Evolutionary conservation across 2,329 filamentous ascomycete genomes (phyloP).

Genomic region (Graphium sp.): DNA sequence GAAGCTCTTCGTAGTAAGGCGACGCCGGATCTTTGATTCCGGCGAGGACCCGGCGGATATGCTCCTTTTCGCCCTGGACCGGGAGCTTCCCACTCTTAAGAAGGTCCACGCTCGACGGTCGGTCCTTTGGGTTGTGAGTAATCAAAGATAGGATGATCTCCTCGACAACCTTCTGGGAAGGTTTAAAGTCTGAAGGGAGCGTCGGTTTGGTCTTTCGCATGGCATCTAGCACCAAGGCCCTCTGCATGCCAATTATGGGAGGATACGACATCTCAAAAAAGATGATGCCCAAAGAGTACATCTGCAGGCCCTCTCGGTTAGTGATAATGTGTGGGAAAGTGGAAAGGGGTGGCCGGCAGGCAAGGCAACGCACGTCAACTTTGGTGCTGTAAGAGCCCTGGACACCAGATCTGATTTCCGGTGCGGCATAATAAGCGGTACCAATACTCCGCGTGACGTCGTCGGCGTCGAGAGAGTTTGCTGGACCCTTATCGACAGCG

Average conservation of each 20-base stretch:
- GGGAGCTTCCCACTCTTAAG: slow-evolving; percentile 76
- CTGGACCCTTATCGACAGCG: slow-evolving; percentile 34
- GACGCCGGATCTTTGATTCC: slow-evolving; percentile 69
- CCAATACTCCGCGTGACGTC: slow-evolving; percentile 58
- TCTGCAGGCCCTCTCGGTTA: slow-evolving; percentile 24
- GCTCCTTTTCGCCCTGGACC: slow-evolving; percentile 83
- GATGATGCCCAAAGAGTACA: slow-evolving; percentile 95
- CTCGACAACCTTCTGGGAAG: slow-evolving; percentile 54
- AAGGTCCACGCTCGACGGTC: slow-evolving; percentile 69
- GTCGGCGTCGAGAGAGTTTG: slow-evolving; percentile 24
- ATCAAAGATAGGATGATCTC: slow-evolving; percentile 68
- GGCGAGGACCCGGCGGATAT: slow-evolving; percentile 66
- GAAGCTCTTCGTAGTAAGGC: slow-evolving; percentile 77
- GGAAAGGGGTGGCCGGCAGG: neutral
- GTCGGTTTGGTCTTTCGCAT: slow-evolving; percentile 51
- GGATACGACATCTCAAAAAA: slow-evolving; percentile 94
- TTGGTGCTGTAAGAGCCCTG: slow-evolving; percentile 76
- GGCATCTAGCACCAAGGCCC: slow-evolving; percentile 45
- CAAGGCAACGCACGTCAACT: slow-evolving; percentile 53
- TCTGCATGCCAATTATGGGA: slow-evolving; percentile 49
- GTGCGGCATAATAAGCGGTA: slow-evolving; percentile 84
- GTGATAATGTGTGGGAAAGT: neutral
- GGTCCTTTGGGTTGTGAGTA: slow-evolving; percentile 64
- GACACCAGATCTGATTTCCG: slow-evolving; percentile 66
- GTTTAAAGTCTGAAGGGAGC: slow-evolving; percentile 58